These are phyloP conservation scores for Macaranga tanarius DNA, from an alignment of 441 rosid species.

Conservation along the genomic window DNA sequence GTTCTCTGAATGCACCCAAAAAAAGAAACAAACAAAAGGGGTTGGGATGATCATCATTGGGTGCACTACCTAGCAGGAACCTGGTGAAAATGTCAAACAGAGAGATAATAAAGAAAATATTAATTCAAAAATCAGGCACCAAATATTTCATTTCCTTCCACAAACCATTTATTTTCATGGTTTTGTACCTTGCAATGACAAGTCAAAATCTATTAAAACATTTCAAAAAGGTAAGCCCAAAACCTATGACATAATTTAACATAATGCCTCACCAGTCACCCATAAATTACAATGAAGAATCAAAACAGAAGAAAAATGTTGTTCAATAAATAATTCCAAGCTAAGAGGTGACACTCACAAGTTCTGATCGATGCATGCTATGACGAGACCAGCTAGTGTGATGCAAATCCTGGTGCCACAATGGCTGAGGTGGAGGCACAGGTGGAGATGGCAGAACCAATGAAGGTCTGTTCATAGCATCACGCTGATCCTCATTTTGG, in stretches of 20 bases:
- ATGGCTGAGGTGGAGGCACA: slow-evolving; percentile 89
- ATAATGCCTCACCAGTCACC: neutral
- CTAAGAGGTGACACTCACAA: slow-evolving; percentile 47
- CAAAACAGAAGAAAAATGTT: neutral
- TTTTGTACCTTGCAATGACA: neutral
- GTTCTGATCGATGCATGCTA: slow-evolving; percentile 80
- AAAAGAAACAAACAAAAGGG: neutral
- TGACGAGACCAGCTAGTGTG: slow-evolving; percentile 90
- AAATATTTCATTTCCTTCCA: neutral
- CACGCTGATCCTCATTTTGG: slow-evolving; percentile 48
- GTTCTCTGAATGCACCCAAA: neutral
- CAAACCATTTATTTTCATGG: neutral
- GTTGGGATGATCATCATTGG: neutral
- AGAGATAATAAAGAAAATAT: neutral
- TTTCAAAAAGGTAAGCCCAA: neutral
- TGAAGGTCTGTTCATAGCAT: slow-evolving; percentile 55
- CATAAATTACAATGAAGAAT: slow-evolving; percentile 3
- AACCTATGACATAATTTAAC: neutral
- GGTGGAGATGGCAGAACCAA: slow-evolving; percentile 74
- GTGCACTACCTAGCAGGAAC: neutral
- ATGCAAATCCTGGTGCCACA: slow-evolving; percentile 91
- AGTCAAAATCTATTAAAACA: neutral
- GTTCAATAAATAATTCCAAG: neutral
- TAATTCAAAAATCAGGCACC: neutral
- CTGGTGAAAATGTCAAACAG: neutral